Conservation (phyloP, 2,329 filamentous ascomycete species). For the Hypoxylon sp. region DNA sequence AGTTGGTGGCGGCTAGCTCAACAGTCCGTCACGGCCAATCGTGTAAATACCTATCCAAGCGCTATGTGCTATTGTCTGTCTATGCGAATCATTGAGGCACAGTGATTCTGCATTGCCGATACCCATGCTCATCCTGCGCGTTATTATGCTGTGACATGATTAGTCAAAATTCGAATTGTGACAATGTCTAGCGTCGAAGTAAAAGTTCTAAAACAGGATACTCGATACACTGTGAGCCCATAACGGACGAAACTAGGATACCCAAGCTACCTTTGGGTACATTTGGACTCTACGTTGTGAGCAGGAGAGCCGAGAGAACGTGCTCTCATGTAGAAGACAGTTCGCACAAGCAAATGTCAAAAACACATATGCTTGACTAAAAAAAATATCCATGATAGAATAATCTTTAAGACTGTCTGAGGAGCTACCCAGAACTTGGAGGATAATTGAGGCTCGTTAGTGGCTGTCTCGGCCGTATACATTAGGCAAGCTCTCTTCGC, state of each 20-base stretch:
- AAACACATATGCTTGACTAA: neutral
- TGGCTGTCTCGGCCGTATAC: constrained; percentile 47
- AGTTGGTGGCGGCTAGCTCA: constrained; percentile 24
- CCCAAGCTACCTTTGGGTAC: neutral
- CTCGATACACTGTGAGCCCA: neutral
- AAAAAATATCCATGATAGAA: neutral
- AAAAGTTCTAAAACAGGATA: neutral
- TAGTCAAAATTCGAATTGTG: neutral
- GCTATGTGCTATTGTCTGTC: constrained; percentile 3
- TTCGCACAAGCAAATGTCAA: neutral
- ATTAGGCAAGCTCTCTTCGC: constrained; percentile 23
- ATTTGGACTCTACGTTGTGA: neutral
- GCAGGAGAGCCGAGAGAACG: neutral
- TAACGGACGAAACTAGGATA: neutral
- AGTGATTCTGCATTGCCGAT: constrained; percentile 11
- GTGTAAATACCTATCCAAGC: constrained; percentile 11
- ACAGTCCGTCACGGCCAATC: constrained; percentile 22
- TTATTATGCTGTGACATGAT: neutral
- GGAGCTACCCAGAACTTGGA: constrained; percentile 11
- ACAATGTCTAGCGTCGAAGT: neutral
- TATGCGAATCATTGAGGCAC: constrained; percentile 13
- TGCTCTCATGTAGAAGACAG: neutral
- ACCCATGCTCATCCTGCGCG: constrained; percentile 1
- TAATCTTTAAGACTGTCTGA: constrained; percentile 4
- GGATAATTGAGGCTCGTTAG: constrained; percentile 23